Conservation (phyloP, 805 yeast species). For the Lachancea fermentati region DNA sequence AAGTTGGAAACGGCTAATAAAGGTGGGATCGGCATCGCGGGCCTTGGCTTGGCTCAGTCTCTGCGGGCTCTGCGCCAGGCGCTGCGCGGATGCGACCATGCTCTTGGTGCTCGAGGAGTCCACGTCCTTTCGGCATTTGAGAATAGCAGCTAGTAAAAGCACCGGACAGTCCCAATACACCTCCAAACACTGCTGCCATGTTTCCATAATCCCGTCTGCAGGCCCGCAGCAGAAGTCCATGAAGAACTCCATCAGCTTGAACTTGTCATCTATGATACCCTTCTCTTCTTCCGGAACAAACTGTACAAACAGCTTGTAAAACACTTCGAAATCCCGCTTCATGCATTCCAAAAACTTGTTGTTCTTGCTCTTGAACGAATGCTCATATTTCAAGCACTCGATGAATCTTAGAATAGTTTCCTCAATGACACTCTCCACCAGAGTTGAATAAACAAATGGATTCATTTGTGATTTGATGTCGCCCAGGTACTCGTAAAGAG, state of each 20-base stretch:
- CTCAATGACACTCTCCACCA: constrained; percentile 49
- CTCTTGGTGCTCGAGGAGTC: constrained; percentile 28
- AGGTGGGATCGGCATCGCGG: constrained; percentile 21
- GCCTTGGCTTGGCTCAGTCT: constrained; percentile 15
- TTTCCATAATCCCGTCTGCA: constrained; percentile 42
- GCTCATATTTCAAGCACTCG: constrained; percentile 39
- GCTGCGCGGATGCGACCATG: constrained; percentile 17
- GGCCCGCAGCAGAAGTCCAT: constrained; percentile 49
- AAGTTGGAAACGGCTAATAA: constrained; percentile 20
- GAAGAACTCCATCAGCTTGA: constrained; percentile 56
- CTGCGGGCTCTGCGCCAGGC: constrained; percentile 17
- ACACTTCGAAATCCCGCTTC: constrained; percentile 53
- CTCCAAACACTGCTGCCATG: constrained; percentile 57
- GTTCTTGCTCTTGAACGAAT: constrained; percentile 39
- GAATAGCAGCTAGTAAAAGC: constrained; percentile 59
- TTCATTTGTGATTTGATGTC: constrained; percentile 55
- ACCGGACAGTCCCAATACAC: constrained; percentile 75
- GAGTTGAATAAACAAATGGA: constrained; percentile 47
- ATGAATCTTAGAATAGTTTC: constrained; percentile 47
- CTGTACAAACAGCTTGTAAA: constrained; percentile 48
- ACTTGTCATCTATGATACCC: constrained; percentile 41
- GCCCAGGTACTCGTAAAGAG: constrained; percentile 66
- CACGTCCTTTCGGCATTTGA: constrained; percentile 40
- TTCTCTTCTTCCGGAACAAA: constrained; percentile 35
- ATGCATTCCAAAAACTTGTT: constrained; percentile 45